Evolutionary conservation across 768 basidiomycete species (phyloP).

Genomic region (Infundibulicybe gibba): DNA sequence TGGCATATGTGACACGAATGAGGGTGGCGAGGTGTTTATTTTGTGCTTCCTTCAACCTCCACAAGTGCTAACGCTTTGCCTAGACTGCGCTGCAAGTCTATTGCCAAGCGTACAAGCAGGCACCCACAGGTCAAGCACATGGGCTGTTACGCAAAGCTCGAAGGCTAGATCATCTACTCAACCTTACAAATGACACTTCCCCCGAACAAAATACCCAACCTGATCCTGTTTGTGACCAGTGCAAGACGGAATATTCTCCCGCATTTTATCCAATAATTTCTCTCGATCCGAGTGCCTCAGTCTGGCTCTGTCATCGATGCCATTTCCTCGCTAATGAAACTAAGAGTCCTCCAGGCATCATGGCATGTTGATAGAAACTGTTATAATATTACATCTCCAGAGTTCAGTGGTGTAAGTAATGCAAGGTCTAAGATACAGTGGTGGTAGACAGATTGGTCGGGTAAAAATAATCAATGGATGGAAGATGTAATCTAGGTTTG

Average conservation of each 20-base stretch:
- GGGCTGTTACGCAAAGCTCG: conserved; percentile 86
- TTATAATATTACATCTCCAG: conserved; percentile 36
- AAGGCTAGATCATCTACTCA: conserved; percentile 73
- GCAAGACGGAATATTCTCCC: conserved; percentile 70
- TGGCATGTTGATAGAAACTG: conserved; percentile 27
- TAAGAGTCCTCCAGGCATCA: conserved; percentile 23
- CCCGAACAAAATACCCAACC: conserved; percentile 12
- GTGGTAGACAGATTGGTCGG: conserved; percentile 13
- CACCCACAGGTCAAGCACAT: conserved; percentile 67
- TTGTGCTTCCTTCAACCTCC: too few species aligned
- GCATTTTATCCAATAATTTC: conserved; percentile 52
- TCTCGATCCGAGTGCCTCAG: background rate
- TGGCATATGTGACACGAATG: conserved; percentile 83
- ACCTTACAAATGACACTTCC: conserved; percentile 19
- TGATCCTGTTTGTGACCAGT: conserved; percentile 54
- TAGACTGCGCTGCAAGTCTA: conserved; percentile 92
- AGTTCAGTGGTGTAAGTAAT: conserved; percentile 16
- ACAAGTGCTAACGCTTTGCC: background rate
- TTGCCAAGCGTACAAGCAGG: conserved; percentile 81
- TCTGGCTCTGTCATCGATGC: conserved; percentile 45
- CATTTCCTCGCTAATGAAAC: conserved; percentile 33
- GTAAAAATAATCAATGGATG: conserved; percentile 5
- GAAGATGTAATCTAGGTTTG: conserved; percentile 33
- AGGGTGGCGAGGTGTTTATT: conserved; percentile 70
- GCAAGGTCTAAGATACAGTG: conserved; percentile 18